These are phyloP conservation scores for Ulmus americana DNA, from an alignment of 331 rosid genomes.

Conservation along the genomic window DNA sequence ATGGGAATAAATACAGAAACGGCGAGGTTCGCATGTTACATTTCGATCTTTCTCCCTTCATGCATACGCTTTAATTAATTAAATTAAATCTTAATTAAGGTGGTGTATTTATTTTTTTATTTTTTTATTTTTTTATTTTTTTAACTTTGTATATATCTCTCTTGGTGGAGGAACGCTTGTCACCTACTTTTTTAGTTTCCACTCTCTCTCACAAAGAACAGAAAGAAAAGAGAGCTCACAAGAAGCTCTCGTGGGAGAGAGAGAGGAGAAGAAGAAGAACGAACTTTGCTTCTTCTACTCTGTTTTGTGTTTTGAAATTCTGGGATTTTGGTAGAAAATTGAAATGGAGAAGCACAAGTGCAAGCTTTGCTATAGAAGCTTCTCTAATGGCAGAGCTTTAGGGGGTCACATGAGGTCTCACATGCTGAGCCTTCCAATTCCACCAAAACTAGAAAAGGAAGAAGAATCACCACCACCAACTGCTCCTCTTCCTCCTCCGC, in stretches of 20 bases:
- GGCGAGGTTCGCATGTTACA: conserved; percentile 55
- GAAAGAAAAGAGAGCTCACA: conserved; percentile 26
- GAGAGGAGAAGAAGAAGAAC: background rate
- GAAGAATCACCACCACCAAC: conserved; percentile 17
- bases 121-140: background rate
- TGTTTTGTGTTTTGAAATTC: conserved; percentile 1
- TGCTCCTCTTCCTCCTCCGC: background rate
- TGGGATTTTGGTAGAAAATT: background rate
- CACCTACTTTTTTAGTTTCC: conserved; percentile 54
- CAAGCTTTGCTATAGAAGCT: conserved; percentile 61
- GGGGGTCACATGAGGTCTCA: conserved; percentile 98
- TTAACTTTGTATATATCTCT: conserved; percentile 35
- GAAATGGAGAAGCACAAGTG: conserved; percentile 79
- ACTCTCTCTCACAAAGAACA: conserved; percentile 30
- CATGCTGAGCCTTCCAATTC: conserved; percentile 58
- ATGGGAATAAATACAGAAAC: conserved; percentile 59
- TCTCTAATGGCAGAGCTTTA: conserved; percentile 83
- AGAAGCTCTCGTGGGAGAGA: conserved; percentile 5
- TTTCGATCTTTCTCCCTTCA: conserved; percentile 34
- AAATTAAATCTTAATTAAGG: conserved; percentile 2
- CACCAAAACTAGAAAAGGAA: conserved; percentile 31
- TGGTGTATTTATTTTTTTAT: conserved; percentile 17
- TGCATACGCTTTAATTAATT: conserved; percentile 37
- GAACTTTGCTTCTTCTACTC: conserved; percentile 13
- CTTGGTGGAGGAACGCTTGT: conserved; percentile 65